A percentile compares a stretch with the other conserved stretches of the same genome.
Conservation (phyloP, 208 protist species). For the Leishmania tropica region DNA sequence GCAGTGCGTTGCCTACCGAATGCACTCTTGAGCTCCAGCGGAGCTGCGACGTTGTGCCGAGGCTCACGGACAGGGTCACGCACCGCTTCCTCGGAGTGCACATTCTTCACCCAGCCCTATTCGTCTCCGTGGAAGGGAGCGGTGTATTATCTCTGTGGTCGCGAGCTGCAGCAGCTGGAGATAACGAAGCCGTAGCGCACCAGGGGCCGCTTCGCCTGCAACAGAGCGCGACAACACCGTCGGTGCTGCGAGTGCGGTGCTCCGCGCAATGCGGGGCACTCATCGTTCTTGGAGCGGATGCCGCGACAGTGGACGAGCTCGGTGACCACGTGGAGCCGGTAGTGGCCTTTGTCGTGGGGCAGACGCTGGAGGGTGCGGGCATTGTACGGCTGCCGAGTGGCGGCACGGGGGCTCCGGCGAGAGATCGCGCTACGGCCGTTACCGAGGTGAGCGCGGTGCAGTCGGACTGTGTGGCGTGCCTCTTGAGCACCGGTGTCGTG, state of each 20-base stretch:
- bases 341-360: conserved; percentile 37
- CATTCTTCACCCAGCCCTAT: conserved; percentile 7
- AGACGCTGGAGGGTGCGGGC: conserved; percentile 31
- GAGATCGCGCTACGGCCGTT: not conserved
- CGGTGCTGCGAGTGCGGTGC: conserved; percentile 29
- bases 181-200: not conserved
- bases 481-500: conserved; percentile 28
- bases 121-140: conserved; percentile 40
- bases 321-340: conserved; percentile 17
- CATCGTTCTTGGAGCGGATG: conserved; percentile 33
- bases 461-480: conserved; percentile 24
- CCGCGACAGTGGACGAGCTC: conserved; percentile 12
- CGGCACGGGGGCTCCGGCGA: not conserved
- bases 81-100: conserved; percentile 34
- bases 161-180: not conserved
- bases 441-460: conserved; percentile 22
- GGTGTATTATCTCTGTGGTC: conserved; percentile 44
- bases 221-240: conserved; percentile 8
- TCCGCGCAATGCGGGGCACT: conserved; percentile 24
- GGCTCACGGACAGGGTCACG: not conserved
- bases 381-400: conserved; percentile 31
- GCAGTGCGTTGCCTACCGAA: conserved; percentile 24
- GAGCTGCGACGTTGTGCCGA: not conserved
- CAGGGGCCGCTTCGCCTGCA: not conserved
- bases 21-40: conserved; percentile 6